Evolutionary conservation across 352 stramenopile species (phyloP).

Genomic region (Phytophthora podocarpi): DNA sequence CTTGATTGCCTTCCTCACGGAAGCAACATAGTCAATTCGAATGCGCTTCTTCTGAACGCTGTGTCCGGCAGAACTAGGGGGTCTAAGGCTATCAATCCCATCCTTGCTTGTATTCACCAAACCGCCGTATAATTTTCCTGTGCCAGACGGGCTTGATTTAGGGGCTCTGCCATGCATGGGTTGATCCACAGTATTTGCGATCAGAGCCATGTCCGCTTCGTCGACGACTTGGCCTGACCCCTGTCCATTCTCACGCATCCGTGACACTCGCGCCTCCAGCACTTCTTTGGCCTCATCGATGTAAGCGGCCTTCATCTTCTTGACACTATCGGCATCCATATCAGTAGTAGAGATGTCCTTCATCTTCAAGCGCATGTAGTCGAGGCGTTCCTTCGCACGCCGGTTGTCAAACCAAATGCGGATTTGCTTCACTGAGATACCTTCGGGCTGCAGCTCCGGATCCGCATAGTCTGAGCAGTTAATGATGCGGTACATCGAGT

Average conservation of each 20-base stretch:
- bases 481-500: conserved; percentile 91
- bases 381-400: conserved; percentile 80
- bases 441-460: conserved; percentile 82
- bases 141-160: conserved; percentile 38
- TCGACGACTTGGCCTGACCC: conserved; percentile 77
- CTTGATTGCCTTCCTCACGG: conserved; percentile 80
- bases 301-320: conserved; percentile 88
- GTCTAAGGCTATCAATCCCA: conserved; percentile 23
- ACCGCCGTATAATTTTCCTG: conserved; percentile 28
- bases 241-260: conserved; percentile 79
- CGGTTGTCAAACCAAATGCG: conserved; percentile 91
- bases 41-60: conserved; percentile 79
- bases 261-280: conserved; percentile 80
- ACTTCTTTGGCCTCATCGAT: conserved; percentile 91
- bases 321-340: conserved; percentile 85
- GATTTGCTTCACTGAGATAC: conserved; percentile 89
- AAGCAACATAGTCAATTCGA: conserved; percentile 87
- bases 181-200: conserved; percentile 50
- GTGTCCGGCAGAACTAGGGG: conserved; percentile 6
- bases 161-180: conserved; percentile 43
- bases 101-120: conserved; percentile 23
- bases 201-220: conserved; percentile 73
- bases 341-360: conserved; percentile 86
- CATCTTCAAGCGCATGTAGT: conserved; percentile 92
- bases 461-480: conserved; percentile 85